Evolutionary conservation across 768 basidiomycete species (phyloP).

Genomic region (Lepiota brunneoincarnata): DNA sequence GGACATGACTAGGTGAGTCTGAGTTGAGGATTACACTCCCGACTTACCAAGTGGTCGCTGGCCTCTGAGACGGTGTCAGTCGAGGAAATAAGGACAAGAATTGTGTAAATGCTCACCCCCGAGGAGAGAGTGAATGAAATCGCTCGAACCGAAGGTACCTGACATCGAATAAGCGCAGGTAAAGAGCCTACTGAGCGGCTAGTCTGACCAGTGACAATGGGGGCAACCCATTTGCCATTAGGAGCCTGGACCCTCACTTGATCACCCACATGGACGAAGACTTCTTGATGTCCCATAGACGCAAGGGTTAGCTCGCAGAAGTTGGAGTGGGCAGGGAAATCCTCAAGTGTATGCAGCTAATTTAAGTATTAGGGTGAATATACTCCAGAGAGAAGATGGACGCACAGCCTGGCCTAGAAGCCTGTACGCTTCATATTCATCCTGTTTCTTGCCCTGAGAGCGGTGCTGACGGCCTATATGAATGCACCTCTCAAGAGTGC

Average conservation of each 20-base stretch:
- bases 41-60: conserved; percentile 55
- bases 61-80: conserved; percentile 41
- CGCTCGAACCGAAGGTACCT: conserved; percentile 76
- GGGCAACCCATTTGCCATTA: conserved; percentile 72
- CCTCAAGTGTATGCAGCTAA: conserved; percentile 79
- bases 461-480: conserved; percentile 69
- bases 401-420: conserved; percentile 69
- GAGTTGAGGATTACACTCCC: neutral
- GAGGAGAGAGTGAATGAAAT: conserved; percentile 76
- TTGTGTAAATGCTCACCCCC: conserved; percentile 47
- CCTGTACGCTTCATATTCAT: conserved; percentile 77
- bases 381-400: conserved; percentile 13
- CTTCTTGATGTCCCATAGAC: conserved; percentile 66
- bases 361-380: neutral
- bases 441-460: conserved; percentile 53
- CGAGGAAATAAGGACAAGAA: neutral
- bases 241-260: conserved; percentile 72
- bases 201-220: conserved; percentile 70
- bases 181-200: neutral
- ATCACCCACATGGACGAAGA: conserved; percentile 88
- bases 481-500: conserved; percentile 76
- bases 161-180: neutral
- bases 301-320: conserved; percentile 84
- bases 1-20: neutral
- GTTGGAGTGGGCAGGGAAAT: conserved; percentile 88